phyloP scores from a whole-genome alignment of 371 early-diverging fungal species.

The Dichotomocladium elegans region DNA sequence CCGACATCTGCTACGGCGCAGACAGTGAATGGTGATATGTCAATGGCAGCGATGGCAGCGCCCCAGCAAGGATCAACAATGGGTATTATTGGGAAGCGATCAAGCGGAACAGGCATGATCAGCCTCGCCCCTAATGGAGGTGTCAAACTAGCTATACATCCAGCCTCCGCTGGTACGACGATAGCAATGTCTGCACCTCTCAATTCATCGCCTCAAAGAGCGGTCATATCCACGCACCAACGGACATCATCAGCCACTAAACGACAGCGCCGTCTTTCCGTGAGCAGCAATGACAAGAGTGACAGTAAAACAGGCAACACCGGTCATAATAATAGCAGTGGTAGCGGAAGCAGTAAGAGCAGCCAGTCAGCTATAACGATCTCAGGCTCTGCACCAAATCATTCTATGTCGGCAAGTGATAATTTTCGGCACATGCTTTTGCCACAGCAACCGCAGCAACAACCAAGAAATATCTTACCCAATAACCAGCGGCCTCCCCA shows the following conservation, averaged over 20 bases:
- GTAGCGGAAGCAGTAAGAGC: neutral
- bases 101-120: slow-evolving; percentile 16
- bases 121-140: slow-evolving; percentile 15
- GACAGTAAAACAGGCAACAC: neutral
- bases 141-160: slow-evolving; percentile 2
- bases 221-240: slow-evolving; percentile 29
- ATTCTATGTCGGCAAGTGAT: slow-evolving; percentile 8
- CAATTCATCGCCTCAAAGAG: slow-evolving; percentile 12
- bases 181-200: no score
- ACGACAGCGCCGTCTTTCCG: slow-evolving; percentile 35
- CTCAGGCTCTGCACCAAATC: slow-evolving; percentile 14
- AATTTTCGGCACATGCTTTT: slow-evolving; percentile 5
- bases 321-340: neutral
- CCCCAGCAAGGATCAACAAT: slow-evolving; percentile 13
- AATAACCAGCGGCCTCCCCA: slow-evolving; percentile 12
- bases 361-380: slow-evolving; percentile 10
- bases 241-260: slow-evolving; percentile 23
- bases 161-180: neutral
- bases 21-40: neutral
- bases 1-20: neutral
- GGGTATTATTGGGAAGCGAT: slow-evolving; percentile 22
- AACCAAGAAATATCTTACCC: slow-evolving; percentile 10
- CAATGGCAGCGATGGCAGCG: neutral
- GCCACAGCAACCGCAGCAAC: slow-evolving; percentile 6
- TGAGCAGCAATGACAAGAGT: slow-evolving; percentile 15